Conservation (phyloP, 2,329 filamentous ascomycete species). For the Epichloe coenophiala region DNA sequence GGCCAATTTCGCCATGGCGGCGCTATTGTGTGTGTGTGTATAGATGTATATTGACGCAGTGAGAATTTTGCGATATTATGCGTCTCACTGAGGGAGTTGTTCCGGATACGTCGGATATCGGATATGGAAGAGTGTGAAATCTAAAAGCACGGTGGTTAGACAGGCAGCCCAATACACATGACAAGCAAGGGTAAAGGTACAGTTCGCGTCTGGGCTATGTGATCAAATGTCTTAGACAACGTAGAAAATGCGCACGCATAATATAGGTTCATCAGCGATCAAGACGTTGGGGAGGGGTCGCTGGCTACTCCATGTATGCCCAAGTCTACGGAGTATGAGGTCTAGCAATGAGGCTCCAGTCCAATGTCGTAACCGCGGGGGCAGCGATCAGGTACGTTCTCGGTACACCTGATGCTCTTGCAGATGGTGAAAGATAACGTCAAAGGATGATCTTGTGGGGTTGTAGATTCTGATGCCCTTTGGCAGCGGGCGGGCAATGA, state of each 20-base stretch:
- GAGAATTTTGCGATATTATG: neutral
- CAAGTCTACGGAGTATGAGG: neutral
- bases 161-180: neutral
- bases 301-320: neutral
- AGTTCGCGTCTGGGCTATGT: no score
- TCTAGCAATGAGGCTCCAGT: neutral
- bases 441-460: neutral
- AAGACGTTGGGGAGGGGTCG: neutral
- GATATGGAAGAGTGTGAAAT: neutral
- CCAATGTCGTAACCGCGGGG: neutral
- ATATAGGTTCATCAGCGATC: neutral
- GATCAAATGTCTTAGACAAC: neutral
- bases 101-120: constrained; percentile 1
- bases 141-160: neutral
- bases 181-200: no score
- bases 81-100: neutral
- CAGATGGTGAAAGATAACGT: neutral
- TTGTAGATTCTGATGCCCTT: neutral
- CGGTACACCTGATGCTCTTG: neutral
- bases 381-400: neutral
- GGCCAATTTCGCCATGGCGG: constrained; percentile 14
- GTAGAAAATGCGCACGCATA: neutral
- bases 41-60: no score
- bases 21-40: neutral
- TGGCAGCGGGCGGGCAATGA: neutral